These are phyloP conservation scores for Curvularia eragrostidis DNA, from an alignment of 2,329 filamentous ascomycete genomes.

Conservation along the genomic window DNA sequence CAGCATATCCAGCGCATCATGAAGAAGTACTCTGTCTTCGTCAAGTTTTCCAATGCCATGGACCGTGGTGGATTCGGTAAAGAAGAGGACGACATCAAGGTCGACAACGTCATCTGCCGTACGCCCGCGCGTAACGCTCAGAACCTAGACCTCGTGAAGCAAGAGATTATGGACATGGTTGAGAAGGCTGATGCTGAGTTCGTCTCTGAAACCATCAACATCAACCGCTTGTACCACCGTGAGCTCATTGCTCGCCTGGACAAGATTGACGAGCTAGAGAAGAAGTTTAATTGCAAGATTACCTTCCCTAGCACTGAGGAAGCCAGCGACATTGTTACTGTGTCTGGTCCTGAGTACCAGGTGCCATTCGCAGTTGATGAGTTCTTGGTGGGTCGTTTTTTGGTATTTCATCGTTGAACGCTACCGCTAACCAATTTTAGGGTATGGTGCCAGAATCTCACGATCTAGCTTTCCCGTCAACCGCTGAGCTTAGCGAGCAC, in stretches of 20 bases:
- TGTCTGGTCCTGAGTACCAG: slow-evolving; percentile 97
- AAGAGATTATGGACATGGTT: slow-evolving; percentile 99
- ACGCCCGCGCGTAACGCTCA: slow-evolving; percentile 96
- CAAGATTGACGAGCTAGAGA: slow-evolving; percentile 93
- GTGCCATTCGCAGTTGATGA: slow-evolving; percentile 96
- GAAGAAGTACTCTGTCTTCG: slow-evolving; percentile 99
- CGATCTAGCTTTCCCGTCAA: slow-evolving; percentile 82
- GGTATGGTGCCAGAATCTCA: slow-evolving; percentile 98
- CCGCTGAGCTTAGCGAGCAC: slow-evolving; percentile 77
- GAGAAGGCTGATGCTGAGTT: slow-evolving; percentile 97
- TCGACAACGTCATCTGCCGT: slow-evolving; percentile 98
- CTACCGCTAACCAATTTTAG: slow-evolving; percentile 55
- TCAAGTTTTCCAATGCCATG: slow-evolving; percentile 99
- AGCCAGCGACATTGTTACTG: slow-evolving; percentile 93
- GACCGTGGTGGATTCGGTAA: slow-evolving; percentile 92
- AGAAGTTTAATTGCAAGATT: slow-evolving; percentile 99
- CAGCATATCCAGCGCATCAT: slow-evolving; percentile 99
- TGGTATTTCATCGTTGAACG: not conserved
- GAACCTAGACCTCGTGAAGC: slow-evolving; percentile 95
- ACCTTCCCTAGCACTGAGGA: slow-evolving; percentile 97
- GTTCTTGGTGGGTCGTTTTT: slow-evolving; percentile 68
- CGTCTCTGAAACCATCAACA: slow-evolving; percentile 89
- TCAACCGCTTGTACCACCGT: slow-evolving; percentile 94
- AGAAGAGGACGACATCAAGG: slow-evolving; percentile 97
- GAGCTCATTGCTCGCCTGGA: slow-evolving; percentile 86